These are phyloP conservation scores for Kwoniella dejecticola DNA, from an alignment of 768 basidiomycete genomes.

Conservation along the genomic window DNA sequence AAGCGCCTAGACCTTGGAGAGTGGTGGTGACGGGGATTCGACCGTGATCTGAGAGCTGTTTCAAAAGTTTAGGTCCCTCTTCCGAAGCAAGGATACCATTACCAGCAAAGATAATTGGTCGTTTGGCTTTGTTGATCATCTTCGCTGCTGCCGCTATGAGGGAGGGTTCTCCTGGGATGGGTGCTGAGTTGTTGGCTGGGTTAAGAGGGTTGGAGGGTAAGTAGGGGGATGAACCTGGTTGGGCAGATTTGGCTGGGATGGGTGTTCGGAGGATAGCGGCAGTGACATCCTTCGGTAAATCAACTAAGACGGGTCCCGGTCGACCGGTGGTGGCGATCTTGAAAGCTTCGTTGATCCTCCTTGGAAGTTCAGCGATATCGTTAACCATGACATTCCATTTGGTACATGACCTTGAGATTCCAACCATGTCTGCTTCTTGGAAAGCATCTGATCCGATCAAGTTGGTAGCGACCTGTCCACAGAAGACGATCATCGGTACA, in stretches of 20 bases:
- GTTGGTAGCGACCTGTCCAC: slow-evolving; percentile 98
- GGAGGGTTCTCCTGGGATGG: slow-evolving; percentile 64
- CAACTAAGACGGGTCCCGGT: slow-evolving; percentile 96
- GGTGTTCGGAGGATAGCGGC: slow-evolving; percentile 84
- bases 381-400: slow-evolving; percentile 99
- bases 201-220: slow-evolving; percentile 54
- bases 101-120: slow-evolving; percentile 90
- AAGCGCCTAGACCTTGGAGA: slow-evolving; percentile 90
- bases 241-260: slow-evolving; percentile 80
- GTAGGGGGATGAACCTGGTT: slow-evolving; percentile 68
- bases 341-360: slow-evolving; percentile 98
- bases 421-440: slow-evolving; percentile 96
- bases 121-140: slow-evolving; percentile 87
- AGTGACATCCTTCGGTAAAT: slow-evolving; percentile 98
- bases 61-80: slow-evolving; percentile 77
- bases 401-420: slow-evolving; percentile 94
- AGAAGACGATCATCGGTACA: slow-evolving; percentile 90
- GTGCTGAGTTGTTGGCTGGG: slow-evolving; percentile 58
- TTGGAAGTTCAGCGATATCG: slow-evolving; percentile 88
- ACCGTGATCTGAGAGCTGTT: slow-evolving; percentile 73
- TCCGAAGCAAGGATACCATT: slow-evolving; percentile 82
- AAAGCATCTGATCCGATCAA: slow-evolving; percentile 98
- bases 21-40: slow-evolving; percentile 98
- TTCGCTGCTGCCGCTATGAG: slow-evolving; percentile 80
- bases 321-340: slow-evolving; percentile 97